Evolutionary conservation across 306 rosid genomes (phyloP), one percentile per base, ranked within the genome.

Genomic region (Rosa multiflora): DNA sequence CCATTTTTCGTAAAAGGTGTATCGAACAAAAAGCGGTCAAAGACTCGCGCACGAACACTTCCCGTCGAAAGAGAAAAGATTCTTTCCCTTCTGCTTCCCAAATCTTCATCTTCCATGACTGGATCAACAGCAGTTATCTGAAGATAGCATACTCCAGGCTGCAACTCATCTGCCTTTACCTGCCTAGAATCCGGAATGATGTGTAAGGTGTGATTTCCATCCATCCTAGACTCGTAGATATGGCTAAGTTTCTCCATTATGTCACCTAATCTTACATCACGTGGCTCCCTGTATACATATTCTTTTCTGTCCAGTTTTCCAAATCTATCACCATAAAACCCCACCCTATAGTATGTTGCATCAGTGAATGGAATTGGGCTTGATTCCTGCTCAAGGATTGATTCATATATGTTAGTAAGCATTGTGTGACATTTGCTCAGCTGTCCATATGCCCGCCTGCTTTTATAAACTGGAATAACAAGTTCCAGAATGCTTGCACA

Each of bases 161-260:
- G 98, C 80, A 95, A 84, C 84, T 95, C 99, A 81, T 91, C 99
- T 11, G 97, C 97, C 88, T 91, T 95, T 74, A 95, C 99, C 87
- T 95, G 99, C 86, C 97, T 87, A 73, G 99, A 95, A 84, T 95
- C 99, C 17, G 90, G 99, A 90, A 95, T 92, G 76, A 95, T 88
- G 83, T 77, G 98, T 81, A 95, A 72, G 10, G 97, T 92, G 86
- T 92, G 97, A 86, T 82, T 88, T 62, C 94, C 93, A 81, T 95
- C 98, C 98, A 95, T 92, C 83, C 97, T 89, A 79, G 97, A 83
- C 82, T 95, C 98, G 2, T 95, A 95, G 46, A 86, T 86, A 83
- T 92, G 98, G 85, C 97, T 95, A 37, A 95, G 98, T 76, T 95
- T 95, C 88, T 95, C 99, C 99, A 95, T 95, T 84, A 95, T 95